phyloP scores from a whole-genome alignment of 2,329 filamentous ascomycete genomes.

The Microsporum ferrugineum region DNA sequence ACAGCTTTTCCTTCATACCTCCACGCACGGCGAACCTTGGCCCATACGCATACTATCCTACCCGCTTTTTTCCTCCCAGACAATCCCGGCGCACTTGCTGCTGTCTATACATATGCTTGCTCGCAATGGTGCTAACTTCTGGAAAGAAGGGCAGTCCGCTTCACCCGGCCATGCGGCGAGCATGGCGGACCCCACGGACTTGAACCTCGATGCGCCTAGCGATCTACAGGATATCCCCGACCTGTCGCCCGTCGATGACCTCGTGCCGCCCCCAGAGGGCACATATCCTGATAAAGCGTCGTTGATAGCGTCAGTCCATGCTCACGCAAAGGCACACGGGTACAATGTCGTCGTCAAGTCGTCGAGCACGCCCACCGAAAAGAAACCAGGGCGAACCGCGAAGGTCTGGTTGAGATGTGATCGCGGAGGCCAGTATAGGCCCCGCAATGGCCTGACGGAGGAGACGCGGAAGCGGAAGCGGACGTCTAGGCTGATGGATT shows the following conservation, averaged over 20 bases:
- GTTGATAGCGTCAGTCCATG: constrained; percentile 31
- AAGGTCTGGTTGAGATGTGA: constrained; percentile 37
- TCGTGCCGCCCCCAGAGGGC: constrained; percentile 33
- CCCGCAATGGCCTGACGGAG: constrained; percentile 35
- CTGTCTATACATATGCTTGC: not conserved
- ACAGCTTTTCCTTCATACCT: constrained; percentile 1
- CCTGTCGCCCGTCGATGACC: constrained; percentile 27
- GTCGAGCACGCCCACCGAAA: constrained; percentile 36
- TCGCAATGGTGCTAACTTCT: constrained; percentile 5
- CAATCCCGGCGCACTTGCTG: not conserved
- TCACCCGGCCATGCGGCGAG: constrained; percentile 12
- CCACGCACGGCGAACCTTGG: constrained; percentile 5
- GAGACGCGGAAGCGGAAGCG: constrained; percentile 35
- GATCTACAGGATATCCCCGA: constrained; percentile 37
- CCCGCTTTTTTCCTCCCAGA: not conserved
- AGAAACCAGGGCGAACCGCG: constrained; percentile 35
- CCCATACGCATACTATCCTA: not conserved
- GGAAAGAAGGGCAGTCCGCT: constrained; percentile 3
- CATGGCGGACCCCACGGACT: constrained; percentile 34
- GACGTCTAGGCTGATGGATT: constrained; percentile 36
- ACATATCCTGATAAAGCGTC: constrained; percentile 34
- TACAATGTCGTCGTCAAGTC: constrained; percentile 38
- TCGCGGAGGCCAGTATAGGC: constrained; percentile 35
- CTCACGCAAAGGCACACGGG: constrained; percentile 33
- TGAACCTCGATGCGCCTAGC: constrained; percentile 36